phyloP scores from a whole-genome alignment of 75 land plant species.

The Picea glauca region DNA sequence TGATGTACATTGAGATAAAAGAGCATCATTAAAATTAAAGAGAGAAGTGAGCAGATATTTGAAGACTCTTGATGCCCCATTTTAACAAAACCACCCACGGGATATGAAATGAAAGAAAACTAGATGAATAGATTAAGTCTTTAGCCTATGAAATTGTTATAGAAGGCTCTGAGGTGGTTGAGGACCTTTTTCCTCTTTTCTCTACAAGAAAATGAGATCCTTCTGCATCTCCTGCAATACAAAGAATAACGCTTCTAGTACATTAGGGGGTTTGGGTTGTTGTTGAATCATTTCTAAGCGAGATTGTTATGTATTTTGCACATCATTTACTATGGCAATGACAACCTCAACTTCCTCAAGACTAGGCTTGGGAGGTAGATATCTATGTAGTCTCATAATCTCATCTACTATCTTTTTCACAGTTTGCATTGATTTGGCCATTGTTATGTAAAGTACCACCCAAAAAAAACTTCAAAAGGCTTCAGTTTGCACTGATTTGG shows the following conservation, averaged over 20 bases:
- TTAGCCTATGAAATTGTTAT: too few relatives aligned
- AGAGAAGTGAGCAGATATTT: too few relatives aligned
- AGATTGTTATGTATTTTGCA: constrained; percentile 21
- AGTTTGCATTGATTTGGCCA: background rate
- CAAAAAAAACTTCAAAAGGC: too few relatives aligned
- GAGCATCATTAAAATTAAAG: too few relatives aligned
- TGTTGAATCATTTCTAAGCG: constrained; percentile 33
- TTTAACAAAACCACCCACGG: too few relatives aligned
- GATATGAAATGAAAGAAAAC: too few relatives aligned
- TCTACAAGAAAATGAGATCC: constrained; percentile 24
- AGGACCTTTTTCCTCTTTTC: constrained; percentile 40
- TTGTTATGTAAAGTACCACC: too few relatives aligned
- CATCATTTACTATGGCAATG: constrained; percentile 28
- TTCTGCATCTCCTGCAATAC: constrained; percentile 53
- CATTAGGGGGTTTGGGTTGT: constrained; percentile 27
- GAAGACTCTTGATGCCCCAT: too few relatives aligned
- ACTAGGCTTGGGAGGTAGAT: constrained; percentile 62
- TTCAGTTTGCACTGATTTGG: too few relatives aligned
- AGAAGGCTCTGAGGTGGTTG: too few relatives aligned
- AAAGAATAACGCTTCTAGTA: constrained; percentile 55
- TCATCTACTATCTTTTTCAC: constrained; percentile 35
- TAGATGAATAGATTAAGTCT: too few relatives aligned
- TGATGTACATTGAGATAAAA: too few relatives aligned
- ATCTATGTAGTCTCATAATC: constrained; percentile 44
- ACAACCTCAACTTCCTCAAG: constrained; percentile 64